A percentile compares a stretch with the other conserved stretches of the same genome.
Conservation (phyloP, 257 asterid species). For the Henckelia pumila region DNA sequence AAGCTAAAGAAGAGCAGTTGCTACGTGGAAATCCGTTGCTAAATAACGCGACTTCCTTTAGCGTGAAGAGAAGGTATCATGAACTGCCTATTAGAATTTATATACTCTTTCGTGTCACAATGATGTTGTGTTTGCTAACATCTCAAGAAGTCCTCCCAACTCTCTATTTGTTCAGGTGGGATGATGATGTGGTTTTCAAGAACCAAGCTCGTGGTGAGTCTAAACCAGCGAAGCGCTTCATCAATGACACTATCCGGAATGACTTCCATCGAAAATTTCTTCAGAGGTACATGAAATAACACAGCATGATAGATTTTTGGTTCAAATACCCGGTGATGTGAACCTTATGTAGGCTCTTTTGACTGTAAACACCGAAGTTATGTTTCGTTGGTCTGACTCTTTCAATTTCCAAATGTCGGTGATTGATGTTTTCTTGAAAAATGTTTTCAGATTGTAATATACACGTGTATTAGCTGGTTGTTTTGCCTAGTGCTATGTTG, state of each 20-base stretch:
- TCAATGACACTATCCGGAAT: slow-evolving; percentile 86
- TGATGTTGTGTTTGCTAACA: not conserved
- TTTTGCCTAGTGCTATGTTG: not conserved
- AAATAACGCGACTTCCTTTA: slow-evolving; percentile 66
- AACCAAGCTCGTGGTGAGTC: slow-evolving; percentile 92
- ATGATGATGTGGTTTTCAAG: slow-evolving; percentile 97
- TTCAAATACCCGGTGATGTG: not conserved
- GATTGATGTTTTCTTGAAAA: slow-evolving; percentile 6
- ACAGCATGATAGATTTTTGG: not conserved
- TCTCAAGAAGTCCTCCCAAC: not conserved
- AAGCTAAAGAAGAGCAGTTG: slow-evolving; percentile 82
- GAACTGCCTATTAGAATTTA: not conserved
- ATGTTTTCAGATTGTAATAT: slow-evolving; percentile 13
- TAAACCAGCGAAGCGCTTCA: slow-evolving; percentile 71
- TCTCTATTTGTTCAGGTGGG: slow-evolving; percentile 63
- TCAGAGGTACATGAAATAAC: slow-evolving; percentile 68
- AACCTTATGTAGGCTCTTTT: not conserved
- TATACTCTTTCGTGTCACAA: not conserved
- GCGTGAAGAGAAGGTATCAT: slow-evolving; percentile 74
- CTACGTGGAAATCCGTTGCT: slow-evolving; percentile 81
- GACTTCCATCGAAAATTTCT: slow-evolving; percentile 83
- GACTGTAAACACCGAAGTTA: not conserved
- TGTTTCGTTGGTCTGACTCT: not conserved
- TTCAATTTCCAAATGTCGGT: slow-evolving; percentile 17
- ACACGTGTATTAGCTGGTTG: not conserved